These are phyloP conservation scores for Anisogramma anomala DNA, from an alignment of 2,329 filamentous ascomycete genomes.

Conservation along the genomic window DNA sequence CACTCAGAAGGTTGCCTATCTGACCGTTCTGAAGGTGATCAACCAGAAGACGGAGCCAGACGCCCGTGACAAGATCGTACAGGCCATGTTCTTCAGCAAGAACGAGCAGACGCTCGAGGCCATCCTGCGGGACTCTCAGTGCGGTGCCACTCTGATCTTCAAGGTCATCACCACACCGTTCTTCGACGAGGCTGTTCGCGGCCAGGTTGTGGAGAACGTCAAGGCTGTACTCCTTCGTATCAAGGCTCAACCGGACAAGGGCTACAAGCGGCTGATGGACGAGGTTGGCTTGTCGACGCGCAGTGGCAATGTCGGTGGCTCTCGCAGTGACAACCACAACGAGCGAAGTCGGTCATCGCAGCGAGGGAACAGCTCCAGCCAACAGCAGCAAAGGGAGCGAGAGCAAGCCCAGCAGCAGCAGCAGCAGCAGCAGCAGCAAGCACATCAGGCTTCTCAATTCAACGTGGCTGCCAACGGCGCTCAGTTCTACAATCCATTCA, in stretches of 20 bases:
- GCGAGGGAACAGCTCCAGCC: slow-evolving; percentile 37
- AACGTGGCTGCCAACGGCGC: slow-evolving; percentile 29
- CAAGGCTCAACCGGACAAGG: slow-evolving; percentile 87
- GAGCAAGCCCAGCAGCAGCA: slow-evolving; percentile 23
- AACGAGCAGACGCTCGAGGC: slow-evolving; percentile 80
- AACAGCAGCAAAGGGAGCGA: slow-evolving; percentile 27
- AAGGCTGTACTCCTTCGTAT: slow-evolving; percentile 78
- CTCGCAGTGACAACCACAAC: slow-evolving; percentile 36
- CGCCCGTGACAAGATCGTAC: slow-evolving; percentile 77
- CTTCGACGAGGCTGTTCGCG: slow-evolving; percentile 83
- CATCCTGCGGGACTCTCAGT: slow-evolving; percentile 82
- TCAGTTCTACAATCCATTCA: slow-evolving; percentile 44
- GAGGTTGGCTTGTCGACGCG: slow-evolving; percentile 81
- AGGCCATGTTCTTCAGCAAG: slow-evolving; percentile 82
- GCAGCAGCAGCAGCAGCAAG: slow-evolving; percentile 18
- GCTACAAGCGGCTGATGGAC: slow-evolving; percentile 98
- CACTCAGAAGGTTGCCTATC: slow-evolving; percentile 95
- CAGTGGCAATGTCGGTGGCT: slow-evolving; percentile 30
- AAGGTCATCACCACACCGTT: slow-evolving; percentile 97
- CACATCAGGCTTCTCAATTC: slow-evolving; percentile 21
- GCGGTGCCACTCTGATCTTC: slow-evolving; percentile 92
- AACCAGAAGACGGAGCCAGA: slow-evolving; percentile 94
- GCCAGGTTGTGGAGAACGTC: slow-evolving; percentile 83
- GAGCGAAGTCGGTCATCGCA: slow-evolving; percentile 46
- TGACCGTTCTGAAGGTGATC: slow-evolving; percentile 95